These are phyloP conservation scores for Dactylellina parvicollis DNA, from an alignment of 2,329 filamentous ascomycete species.

Conservation along the genomic window DNA sequence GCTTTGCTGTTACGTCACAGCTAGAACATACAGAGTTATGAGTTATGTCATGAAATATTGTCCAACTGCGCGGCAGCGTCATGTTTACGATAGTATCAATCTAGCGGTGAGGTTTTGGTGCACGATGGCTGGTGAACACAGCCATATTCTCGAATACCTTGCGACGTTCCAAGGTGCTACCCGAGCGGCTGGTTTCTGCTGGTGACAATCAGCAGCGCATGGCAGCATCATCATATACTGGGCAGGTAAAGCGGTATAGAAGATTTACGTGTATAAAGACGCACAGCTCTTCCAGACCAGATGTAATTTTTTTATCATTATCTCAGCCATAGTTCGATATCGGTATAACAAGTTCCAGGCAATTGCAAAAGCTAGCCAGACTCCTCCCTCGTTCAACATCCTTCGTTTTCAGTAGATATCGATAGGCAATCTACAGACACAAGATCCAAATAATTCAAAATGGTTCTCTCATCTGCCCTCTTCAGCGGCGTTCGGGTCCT, in stretches of 20 bases:
- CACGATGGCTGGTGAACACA: slow-evolving; percentile 11
- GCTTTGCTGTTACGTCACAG: slow-evolving; percentile 35
- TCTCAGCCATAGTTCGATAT: no score
- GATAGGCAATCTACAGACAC: neutral
- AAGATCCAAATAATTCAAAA: slow-evolving; percentile 13
- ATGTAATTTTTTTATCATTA: no score
- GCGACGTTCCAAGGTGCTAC: neutral
- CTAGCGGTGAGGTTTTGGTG: slow-evolving; percentile 2
- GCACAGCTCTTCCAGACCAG: neutral
- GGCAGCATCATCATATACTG: neutral
- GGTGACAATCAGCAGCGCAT: neutral
- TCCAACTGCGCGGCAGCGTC: slow-evolving; percentile 36
- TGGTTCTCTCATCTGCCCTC: slow-evolving; percentile 34
- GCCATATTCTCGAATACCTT: neutral
- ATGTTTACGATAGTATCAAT: slow-evolving; percentile 48
- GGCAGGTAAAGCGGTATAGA: no score
- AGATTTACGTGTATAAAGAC: neutral
- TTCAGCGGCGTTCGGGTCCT: slow-evolving; percentile 48
- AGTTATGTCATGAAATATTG: slow-evolving; percentile 28
- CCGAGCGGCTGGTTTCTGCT: slow-evolving; percentile 4
- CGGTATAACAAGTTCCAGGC: neutral
- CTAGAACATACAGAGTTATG: neutral
- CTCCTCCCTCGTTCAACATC: slow-evolving; percentile 2
- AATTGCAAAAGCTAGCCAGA: neutral
- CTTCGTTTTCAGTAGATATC: neutral